Evolutionary conservation across 257 asterid species (phyloP).

Genomic region (Ballota nigra): DNA sequence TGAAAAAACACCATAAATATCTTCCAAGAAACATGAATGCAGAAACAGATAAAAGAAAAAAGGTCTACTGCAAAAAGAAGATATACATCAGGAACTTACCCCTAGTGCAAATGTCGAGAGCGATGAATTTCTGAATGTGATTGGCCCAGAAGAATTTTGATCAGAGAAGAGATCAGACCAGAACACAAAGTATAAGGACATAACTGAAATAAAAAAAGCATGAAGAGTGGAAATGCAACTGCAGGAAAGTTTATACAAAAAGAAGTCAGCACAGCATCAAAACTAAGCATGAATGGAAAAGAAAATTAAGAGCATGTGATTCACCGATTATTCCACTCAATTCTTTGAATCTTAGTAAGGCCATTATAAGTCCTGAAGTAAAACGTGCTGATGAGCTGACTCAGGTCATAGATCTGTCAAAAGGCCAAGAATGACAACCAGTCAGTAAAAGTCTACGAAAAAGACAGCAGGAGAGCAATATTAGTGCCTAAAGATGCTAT

Average conservation of each 20-base stretch:
- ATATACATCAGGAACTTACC: slow-evolving; percentile 44
- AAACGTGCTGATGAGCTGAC: slow-evolving; percentile 75
- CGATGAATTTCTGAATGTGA: slow-evolving; percentile 68
- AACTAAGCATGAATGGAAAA: slow-evolving; percentile 12
- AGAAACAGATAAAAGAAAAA: background rate
- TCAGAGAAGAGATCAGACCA: slow-evolving; percentile 85
- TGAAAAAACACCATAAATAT: background rate
- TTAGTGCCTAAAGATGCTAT: slow-evolving; percentile 7
- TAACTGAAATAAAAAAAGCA: slow-evolving; percentile 71
- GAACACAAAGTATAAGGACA: slow-evolving; percentile 82
- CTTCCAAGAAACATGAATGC: background rate
- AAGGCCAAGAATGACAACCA: slow-evolving; percentile 17
- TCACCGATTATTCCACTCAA: slow-evolving; percentile 96
- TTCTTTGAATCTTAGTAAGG: slow-evolving; percentile 77
- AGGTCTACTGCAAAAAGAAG: background rate
- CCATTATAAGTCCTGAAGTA: slow-evolving; percentile 67
- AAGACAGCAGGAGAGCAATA: background rate
- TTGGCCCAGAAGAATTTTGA: slow-evolving; percentile 41
- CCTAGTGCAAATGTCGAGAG: slow-evolving; percentile 81
- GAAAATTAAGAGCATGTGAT: slow-evolving; percentile 8
- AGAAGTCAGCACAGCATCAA: slow-evolving; percentile 31
- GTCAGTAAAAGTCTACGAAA: slow-evolving; percentile 8
- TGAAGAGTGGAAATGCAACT: slow-evolving; percentile 89
- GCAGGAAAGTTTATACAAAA: slow-evolving; percentile 37
- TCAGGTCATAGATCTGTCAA: slow-evolving; percentile 73